Evolutionary conservation across 2,329 filamentous ascomycete genomes (phyloP), one percentile per base, ranked within the genome.

Genomic region (Spiromastix sp.): DNA sequence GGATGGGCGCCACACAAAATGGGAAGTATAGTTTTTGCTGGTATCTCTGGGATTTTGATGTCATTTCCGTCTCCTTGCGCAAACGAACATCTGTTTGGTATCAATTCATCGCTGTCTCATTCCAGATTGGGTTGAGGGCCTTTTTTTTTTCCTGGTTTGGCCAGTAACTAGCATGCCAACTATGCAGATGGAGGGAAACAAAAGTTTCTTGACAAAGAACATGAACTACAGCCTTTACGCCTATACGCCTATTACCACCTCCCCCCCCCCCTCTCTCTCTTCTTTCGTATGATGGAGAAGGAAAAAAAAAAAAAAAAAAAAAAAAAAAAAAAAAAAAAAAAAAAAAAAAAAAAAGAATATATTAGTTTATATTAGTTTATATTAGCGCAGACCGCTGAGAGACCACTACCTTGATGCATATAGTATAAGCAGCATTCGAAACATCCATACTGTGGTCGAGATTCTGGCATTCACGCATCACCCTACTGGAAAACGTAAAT

Each of bases 401-500:
- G 13, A 17, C 4, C 5, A 28, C 7, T 4, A 5, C n/a, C 2
- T 4, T 18, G 12, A 18, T 32, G 13, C 12, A 22, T 5, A 12
- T 25, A 10, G 18, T 4, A 11, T 24, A 11, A 5, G n/a, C n/a
- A n/a, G n/a, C n/a, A n/a, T n/a, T n/a, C n/a, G n/a, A n/a, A n/a
- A n/a, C n/a, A n/a, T n/a, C n/a, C n/a, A n/a, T n/a, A n/a, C n/a
- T n/a, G n/a, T n/a, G n/a, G n/a, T n/a, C n/a, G n/a, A n/a, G n/a
- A n/a, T n/a, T n/a, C n/a, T n/a, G n/a, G n/a, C n/a, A n/a, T n/a
- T n/a, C n/a, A n/a, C n/a, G n/a, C n/a, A n/a, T n/a, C n/a, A n/a
- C n/a, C n/a, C 56, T 55, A 79, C 54, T 74, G 72, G 55, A 77
- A 93, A 35, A 95, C 79, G 68, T 91, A 93, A 30, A 96, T 77